Evolutionary conservation across 75 land plant species (phyloP).

Genomic region (Selaginella tamariscina): DNA sequence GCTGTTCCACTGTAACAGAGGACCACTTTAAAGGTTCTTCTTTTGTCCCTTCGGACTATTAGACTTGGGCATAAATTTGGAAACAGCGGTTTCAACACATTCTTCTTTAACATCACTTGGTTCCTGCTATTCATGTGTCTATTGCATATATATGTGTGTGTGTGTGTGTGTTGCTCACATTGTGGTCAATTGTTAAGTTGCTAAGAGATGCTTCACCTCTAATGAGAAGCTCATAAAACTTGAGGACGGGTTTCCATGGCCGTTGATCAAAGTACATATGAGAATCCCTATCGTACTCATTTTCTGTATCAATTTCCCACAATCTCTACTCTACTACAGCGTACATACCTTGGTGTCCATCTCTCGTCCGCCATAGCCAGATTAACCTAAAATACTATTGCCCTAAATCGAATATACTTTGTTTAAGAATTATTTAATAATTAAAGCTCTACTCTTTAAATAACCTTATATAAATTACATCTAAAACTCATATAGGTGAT

Average conservation of each 20-base stretch:
- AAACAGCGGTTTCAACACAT: conserved; percentile 5
- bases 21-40: conserved; percentile 50
- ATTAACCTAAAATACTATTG: too few species aligned
- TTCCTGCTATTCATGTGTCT: not conserved
- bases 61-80: not conserved
- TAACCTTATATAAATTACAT: too few species aligned
- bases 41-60: conserved; percentile 49
- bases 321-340: not conserved
- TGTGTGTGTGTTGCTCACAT: not conserved
- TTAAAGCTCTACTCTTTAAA: too few species aligned
- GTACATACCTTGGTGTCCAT: not conserved
- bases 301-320: not conserved
- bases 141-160: not conserved
- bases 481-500: too few species aligned
- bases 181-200: conserved; percentile 18
- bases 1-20: conserved; percentile 50
- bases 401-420: too few species aligned
- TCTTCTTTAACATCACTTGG: conserved; percentile 9
- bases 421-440: too few species aligned
- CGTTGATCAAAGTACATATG: conserved; percentile 36
- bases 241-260: conserved; percentile 42
- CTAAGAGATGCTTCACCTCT: conserved; percentile 26
- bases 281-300: conserved; percentile 32
- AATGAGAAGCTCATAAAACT: conserved; percentile 43
- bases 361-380: not conserved